A percentile compares a stretch with the other conserved stretches of the same genome.
These are phyloP conservation scores for Fraxinus nigra DNA, from an alignment of 305 asterid genomes.

Conservation along the genomic window DNA sequence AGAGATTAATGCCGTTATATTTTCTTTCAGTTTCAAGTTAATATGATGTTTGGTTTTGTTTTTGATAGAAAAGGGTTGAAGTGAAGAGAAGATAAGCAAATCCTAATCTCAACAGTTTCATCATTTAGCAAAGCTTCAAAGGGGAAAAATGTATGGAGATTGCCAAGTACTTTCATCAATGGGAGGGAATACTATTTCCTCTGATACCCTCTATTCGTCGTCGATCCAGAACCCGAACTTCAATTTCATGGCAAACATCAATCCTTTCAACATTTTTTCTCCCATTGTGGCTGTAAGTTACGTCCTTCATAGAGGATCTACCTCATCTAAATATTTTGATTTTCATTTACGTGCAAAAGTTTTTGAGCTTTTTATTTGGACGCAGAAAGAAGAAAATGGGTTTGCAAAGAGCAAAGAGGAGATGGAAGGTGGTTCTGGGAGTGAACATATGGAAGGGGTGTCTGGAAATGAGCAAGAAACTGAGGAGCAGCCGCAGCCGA, in stretches of 20 bases:
- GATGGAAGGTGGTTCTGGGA: constrained; percentile 80
- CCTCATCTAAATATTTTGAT: not conserved
- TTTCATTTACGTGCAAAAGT: not conserved
- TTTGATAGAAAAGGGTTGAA: not conserved
- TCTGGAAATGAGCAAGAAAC: constrained; percentile 68
- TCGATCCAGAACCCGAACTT: constrained; percentile 59
- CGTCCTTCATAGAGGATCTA: not conserved
- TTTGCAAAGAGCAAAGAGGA: constrained; percentile 59
- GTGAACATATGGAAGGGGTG: constrained; percentile 71
- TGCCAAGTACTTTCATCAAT: constrained; percentile 75
- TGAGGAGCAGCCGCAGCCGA: constrained; percentile 38
- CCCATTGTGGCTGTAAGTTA: constrained; percentile 62
- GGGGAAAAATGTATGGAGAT: constrained; percentile 69
- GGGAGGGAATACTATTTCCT: constrained; percentile 47
- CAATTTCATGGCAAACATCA: constrained; percentile 66
- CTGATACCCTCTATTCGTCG: constrained; percentile 52
- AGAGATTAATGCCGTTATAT: not conserved
- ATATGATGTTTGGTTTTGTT: not conserved
- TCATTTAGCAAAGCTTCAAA: not conserved
- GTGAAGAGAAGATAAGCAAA: constrained; percentile 21
- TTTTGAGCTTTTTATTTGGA: not conserved
- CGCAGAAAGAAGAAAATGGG: constrained; percentile 67
- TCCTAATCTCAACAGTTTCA: not conserved
- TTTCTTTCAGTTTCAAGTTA: not conserved
- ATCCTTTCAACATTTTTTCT: constrained; percentile 79